These are phyloP conservation scores for Phytophthora tentaculata DNA, from an alignment of 352 stramenopile genomes.

Conservation along the genomic window DNA sequence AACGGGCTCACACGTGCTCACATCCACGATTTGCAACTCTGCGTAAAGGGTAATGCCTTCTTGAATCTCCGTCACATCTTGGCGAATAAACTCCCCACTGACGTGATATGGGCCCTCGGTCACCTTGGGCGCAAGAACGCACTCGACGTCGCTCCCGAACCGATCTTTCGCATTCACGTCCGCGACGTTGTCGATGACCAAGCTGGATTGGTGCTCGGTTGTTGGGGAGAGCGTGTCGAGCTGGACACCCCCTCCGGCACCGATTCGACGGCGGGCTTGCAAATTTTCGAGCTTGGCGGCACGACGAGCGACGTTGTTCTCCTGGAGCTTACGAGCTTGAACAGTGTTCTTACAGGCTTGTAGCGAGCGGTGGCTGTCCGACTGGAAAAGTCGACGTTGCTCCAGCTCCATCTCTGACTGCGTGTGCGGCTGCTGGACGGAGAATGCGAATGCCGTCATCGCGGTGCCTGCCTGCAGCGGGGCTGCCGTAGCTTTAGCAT, in stretches of 20 bases:
- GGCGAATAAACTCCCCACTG: conserved; percentile 29
- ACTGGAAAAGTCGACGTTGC: conserved; percentile 27
- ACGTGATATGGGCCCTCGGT: conserved; percentile 36
- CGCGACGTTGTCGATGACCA: conserved; percentile 16
- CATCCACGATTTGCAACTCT: conserved; percentile 34
- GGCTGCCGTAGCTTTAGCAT: no score
- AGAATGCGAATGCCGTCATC: conserved; percentile 3
- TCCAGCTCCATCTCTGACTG: conserved; percentile 12
- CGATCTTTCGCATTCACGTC: conserved; percentile 17
- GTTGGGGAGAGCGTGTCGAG: conserved; percentile 18
- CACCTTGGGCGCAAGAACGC: conserved; percentile 31
- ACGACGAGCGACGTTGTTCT: conserved; percentile 16
- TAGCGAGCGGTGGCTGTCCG: conserved; percentile 22
- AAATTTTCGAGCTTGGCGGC: conserved; percentile 10
- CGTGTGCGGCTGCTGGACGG: conserved; percentile 14
- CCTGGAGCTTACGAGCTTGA: conserved; percentile 23
- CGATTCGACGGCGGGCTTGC: conserved; percentile 26
- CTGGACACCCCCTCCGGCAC: conserved; percentile 15
- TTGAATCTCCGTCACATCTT: conserved; percentile 26
- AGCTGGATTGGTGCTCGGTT: conserved; percentile 22
- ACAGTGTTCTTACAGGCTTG: conserved; percentile 25
- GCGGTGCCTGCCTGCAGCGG: no score
- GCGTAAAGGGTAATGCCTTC: conserved; percentile 28
- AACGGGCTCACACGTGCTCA: conserved; percentile 35
- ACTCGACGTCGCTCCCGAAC: conserved; percentile 30